Evolutionary conservation across 2,329 filamentous ascomycete species (phyloP), one percentile per base, ranked within the genome.

Genomic region (Pseudocercospora macadamiae): DNA sequence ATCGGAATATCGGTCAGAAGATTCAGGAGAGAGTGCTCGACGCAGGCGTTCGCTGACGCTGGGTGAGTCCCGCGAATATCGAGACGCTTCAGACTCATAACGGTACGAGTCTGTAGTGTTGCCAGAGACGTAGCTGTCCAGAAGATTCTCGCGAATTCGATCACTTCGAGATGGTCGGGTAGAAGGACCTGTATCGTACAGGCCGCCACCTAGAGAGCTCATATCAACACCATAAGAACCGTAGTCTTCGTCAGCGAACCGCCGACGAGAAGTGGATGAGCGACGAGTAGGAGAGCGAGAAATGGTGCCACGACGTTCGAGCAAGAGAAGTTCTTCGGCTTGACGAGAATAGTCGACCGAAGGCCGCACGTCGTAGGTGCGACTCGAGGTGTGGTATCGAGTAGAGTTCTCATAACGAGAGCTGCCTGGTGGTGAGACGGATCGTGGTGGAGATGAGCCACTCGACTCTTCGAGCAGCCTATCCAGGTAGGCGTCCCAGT

Each of bases 151-250:
- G n/a, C n/a, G n/a, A n/a, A n/a, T n/a, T n/a, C n/a, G n/a, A n/a
- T n/a, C n/a, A n/a, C n/a, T n/a, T n/a, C n/a, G n/a, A n/a, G n/a
- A n/a, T n/a, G n/a, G n/a, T n/a, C n/a, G n/a, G n/a, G n/a, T n/a
- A n/a, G 37, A 4, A 12, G 37, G 12, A 19, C 23, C 18, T 1
- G 37, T 16, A 4, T 42, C 3, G 7, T 21, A 42, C 18, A 26
- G 26, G 18, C 47, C 36, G 14, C 54, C 54, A 19, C 54, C 45
- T 14, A 37, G 44, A 12, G 45, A 34, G 1, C 45, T 44, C 34
- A 57, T n/a, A 16, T 57, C 54, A 18, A 57, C 16, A 0, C 54
- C 54, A 36, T 45, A 23, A 2, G 54, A n/a, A 16, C 45, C 47
- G 18, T 57, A 57, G 18, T 51, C 8, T 12, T 52, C 54, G n/a